These are phyloP conservation scores for Hymenoscyphus albidus DNA, from an alignment of 2,329 filamentous ascomycete genomes.

Conservation along the genomic window DNA sequence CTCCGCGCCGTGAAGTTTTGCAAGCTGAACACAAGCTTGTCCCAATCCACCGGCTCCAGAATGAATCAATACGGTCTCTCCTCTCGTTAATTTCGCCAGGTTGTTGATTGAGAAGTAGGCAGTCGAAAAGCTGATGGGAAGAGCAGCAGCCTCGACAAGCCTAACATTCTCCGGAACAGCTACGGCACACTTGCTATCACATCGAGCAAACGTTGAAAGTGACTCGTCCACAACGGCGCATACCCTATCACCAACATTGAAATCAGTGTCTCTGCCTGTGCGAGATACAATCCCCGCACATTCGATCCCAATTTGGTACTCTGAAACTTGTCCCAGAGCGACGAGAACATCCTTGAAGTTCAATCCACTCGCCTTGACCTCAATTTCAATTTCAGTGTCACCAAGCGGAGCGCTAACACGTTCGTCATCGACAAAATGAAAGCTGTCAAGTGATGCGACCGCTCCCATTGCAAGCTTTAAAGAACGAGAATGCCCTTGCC, in stretches of 20 bases:
- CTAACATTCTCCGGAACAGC: constrained; percentile 17
- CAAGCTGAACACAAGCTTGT: constrained; percentile 33
- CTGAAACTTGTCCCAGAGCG: constrained; percentile 22
- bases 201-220: constrained; percentile 18
- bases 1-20: constrained; percentile 23
- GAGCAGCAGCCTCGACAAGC: constrained; percentile 24
- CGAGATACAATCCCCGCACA: constrained; percentile 3
- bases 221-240: constrained; percentile 22
- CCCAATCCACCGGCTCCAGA: constrained; percentile 34
- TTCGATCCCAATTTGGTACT: constrained; percentile 18
- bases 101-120: constrained; percentile 22
- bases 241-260: constrained; percentile 11
- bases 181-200: not conserved
- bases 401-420: not conserved
- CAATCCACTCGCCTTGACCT: constrained; percentile 14
- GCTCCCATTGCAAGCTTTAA: constrained; percentile 13
- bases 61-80: constrained; percentile 35
- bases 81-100: constrained; percentile 16
- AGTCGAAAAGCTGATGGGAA: constrained; percentile 21
- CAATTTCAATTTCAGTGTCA: constrained; percentile 15
- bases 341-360: constrained; percentile 23
- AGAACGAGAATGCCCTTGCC: not conserved
- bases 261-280: not conserved
- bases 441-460: constrained; percentile 17
- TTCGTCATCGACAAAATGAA: constrained; percentile 17